Base-by-base conservation (phyloP, 1,284 basidiomycete species). In the Meira nashicola region DNA sequence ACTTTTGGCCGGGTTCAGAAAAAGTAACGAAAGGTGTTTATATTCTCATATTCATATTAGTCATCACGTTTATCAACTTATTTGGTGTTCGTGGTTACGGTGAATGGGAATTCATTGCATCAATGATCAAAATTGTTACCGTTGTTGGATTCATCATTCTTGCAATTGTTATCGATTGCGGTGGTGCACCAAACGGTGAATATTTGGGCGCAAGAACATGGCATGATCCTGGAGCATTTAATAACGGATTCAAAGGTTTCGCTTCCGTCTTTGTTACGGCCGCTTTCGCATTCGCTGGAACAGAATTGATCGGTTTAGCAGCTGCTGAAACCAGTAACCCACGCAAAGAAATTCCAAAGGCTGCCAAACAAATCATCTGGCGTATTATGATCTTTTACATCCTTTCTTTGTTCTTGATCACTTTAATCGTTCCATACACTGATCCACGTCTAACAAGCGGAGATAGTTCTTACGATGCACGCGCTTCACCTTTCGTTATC, bases 291-390 rank as follows among this genome's bases (percentile, higher is more conserved):
- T 77, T 74, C 43, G 62, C 69, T 10, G 73, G 79, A 48, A 79
- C 70, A 12, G 66, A 77, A 63, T 64, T 91, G 2, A 51, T 89
- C 83, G 87, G 87, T 86, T 63, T 85, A 80, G 64, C 85, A 80
- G 74, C 83, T 81, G 67, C 89, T 85, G 60, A 88, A 83, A 82
- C 82, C 2, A 75, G 76, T 58, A 80, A 82, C 72, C 81, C 82
- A 8, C 73, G 81, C 56, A 80, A 80, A 67, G 77, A 79, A 46
- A 75, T 83, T 52, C 82, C 82, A 8, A 77, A 76, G 49, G 82
- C 82, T 44, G 79, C 81, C 74, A 82, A 82, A 76, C 76, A 78
- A 54, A 76, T 80, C 40, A 76, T 79, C 63, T 75, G 76, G 71
- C 81, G 82, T 65, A 80, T 83, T 61, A 78, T 80, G 57, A 53